Evolutionary conservation across 2,329 filamentous ascomycete genomes (phyloP).

Genomic region (Claviceps citrina): DNA sequence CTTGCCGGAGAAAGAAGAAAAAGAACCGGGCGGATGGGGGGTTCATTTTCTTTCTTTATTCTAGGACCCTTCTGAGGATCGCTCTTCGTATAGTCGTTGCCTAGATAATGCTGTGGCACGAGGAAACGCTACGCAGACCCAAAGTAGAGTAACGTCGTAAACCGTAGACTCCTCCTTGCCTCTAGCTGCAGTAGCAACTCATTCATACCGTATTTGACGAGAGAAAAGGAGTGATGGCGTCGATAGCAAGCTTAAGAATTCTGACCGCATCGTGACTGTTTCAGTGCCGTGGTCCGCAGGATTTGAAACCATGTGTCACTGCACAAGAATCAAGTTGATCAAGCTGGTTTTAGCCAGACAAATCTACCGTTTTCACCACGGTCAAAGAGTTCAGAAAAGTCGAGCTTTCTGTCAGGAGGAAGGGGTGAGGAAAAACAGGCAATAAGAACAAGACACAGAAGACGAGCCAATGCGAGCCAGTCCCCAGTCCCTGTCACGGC

Average conservation of each 20-base stretch:
- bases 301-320: not conserved
- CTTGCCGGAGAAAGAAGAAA: not conserved
- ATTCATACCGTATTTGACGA: not conserved
- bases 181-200: not conserved
- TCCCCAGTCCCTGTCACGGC: no score
- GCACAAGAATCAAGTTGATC: not conserved
- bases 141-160: slow-evolving; percentile 3
- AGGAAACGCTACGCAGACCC: not conserved
- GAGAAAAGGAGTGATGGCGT: not conserved
- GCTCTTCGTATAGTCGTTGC: slow-evolving; percentile 1
- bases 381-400: no score
- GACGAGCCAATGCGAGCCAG: not conserved
- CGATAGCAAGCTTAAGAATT: not conserved
- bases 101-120: slow-evolving; percentile 1
- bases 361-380: no score
- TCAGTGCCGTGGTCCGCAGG: no score
- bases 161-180: not conserved
- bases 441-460: not conserved
- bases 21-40: not conserved
- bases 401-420: no score
- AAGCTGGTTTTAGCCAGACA: no score
- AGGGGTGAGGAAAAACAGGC: no score
- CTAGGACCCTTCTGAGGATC: not conserved
- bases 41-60: not conserved
- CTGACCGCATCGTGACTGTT: not conserved